A percentile compares a stretch with the other conserved stretches of the same genome.
Evolutionary conservation across 805 yeast species (phyloP).

Genomic region (Candida nemodendra): DNA sequence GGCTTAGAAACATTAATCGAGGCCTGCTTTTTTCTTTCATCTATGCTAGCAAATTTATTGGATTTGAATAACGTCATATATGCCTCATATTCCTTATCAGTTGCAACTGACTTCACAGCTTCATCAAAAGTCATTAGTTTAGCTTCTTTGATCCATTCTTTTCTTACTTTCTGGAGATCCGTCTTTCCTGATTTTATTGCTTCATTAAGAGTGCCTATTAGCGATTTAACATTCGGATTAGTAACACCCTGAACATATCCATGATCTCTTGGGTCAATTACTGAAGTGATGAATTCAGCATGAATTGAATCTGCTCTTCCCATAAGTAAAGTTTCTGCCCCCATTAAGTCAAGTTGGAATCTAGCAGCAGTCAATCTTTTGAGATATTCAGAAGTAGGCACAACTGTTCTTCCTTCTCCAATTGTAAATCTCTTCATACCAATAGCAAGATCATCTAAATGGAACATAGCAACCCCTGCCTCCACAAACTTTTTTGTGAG

Average conservation of each 20-base stretch:
- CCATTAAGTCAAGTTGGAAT: conserved; percentile 65
- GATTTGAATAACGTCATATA: conserved; percentile 12
- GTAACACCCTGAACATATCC: conserved; percentile 52
- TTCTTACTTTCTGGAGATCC: conserved; percentile 37
- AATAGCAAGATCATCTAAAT: conserved; percentile 60
- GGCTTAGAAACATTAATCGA: conserved; percentile 29
- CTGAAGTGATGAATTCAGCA: conserved; percentile 49
- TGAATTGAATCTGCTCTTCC: conserved; percentile 63
- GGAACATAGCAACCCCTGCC: conserved; percentile 63
- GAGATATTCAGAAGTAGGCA: conserved; percentile 59
- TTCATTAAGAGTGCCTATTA: conserved; percentile 43
- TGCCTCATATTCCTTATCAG: conserved; percentile 17
- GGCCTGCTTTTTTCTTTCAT: conserved; percentile 22
- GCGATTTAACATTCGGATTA: conserved; percentile 36
- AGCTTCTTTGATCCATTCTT: conserved; percentile 45
- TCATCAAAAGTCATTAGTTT: conserved; percentile 50
- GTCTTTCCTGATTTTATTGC: conserved; percentile 40
- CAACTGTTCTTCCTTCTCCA: conserved; percentile 59
- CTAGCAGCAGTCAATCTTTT: conserved; percentile 55
- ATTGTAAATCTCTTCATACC: conserved; percentile 70
- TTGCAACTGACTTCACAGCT: conserved; percentile 40
- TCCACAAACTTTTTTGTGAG: conserved; percentile 63
- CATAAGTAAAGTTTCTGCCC: conserved; percentile 53
- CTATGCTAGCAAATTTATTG: conserved; percentile 20
- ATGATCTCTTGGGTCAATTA: conserved; percentile 58